These are phyloP conservation scores for Vachellia collinsii DNA, from an alignment of 306 rosid species.

Conservation along the genomic window DNA sequence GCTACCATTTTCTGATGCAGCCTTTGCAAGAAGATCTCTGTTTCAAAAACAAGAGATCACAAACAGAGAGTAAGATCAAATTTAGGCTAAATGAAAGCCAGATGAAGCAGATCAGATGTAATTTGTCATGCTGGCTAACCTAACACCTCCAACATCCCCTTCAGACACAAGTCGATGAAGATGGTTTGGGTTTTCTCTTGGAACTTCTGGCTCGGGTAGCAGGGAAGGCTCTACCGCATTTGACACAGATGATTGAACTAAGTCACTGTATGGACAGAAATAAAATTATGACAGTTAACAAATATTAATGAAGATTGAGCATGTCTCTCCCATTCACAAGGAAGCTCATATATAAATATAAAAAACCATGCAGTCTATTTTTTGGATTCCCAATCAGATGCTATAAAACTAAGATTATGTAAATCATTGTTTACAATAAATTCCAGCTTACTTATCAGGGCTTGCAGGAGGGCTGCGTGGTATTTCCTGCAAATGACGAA, in stretches of 20 bases:
- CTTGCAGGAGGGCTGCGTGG: constrained; percentile 94
- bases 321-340: constrained; percentile 32
- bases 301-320: constrained; percentile 25
- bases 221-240: constrained; percentile 65
- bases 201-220: constrained; percentile 60
- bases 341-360: constrained; percentile 32
- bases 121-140: constrained; percentile 56
- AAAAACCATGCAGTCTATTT: not conserved
- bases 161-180: constrained; percentile 86
- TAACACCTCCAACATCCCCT: constrained; percentile 82
- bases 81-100: constrained; percentile 24
- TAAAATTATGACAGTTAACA: constrained; percentile 22
- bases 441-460: constrained; percentile 83
- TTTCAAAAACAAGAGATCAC: constrained; percentile 37
- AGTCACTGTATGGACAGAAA: constrained; percentile 66
- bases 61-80: constrained; percentile 23
- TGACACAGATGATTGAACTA: constrained; percentile 60
- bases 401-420: constrained; percentile 34
- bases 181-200: constrained; percentile 58
- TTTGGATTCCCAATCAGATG: constrained; percentile 28
- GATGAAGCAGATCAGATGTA: constrained; percentile 29
- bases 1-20: constrained; percentile 64
- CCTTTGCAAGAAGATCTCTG: constrained; percentile 83
- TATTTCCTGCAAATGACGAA: constrained; percentile 93
- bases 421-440: constrained; percentile 35